A percentile compares a stretch with the other conserved stretches of the same genome.
Conservation (phyloP, 2,329 filamentous ascomycete genomes). For the Sclerotinia sclerotiorum region DNA sequence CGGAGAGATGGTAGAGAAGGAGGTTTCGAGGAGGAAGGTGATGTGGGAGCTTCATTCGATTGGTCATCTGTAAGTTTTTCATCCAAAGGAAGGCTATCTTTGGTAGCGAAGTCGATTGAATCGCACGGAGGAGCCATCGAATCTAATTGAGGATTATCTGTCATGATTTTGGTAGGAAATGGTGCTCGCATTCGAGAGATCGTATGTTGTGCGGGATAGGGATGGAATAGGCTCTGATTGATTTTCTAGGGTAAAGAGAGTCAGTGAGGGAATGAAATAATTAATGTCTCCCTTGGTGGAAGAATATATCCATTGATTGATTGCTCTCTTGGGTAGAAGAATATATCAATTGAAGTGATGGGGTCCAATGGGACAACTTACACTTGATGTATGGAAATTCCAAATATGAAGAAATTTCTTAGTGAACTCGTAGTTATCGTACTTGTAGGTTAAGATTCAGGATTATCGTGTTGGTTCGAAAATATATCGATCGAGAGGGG, state of each 20-base stretch:
- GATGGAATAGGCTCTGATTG: conserved; percentile 26
- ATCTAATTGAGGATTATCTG: conserved; percentile 10
- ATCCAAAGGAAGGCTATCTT: conserved; percentile 1
- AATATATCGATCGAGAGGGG: not conserved
- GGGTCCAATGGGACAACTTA: not conserved
- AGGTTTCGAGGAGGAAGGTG: conserved; percentile 37
- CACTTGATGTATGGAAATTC: not conserved
- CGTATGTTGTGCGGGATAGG: conserved; percentile 29
- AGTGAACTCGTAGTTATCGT: not conserved
- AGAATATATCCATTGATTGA: not conserved
- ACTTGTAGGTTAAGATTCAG: too few relatives aligned
- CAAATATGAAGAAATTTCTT: not conserved
- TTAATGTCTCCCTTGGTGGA: not conserved
- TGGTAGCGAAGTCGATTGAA: conserved; percentile 32
- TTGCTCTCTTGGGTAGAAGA: not conserved
- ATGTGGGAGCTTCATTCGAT: conserved; percentile 25
- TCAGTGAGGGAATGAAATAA: not conserved
- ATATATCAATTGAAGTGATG: not conserved
- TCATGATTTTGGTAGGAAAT: not conserved
- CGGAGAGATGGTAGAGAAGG: conserved; percentile 59
- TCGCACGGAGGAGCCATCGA: conserved; percentile 28
- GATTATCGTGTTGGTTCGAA: not conserved
- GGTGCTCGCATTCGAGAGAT: conserved; percentile 14
- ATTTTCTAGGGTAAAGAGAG: not conserved
- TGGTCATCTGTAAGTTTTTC: conserved; percentile 26